These are phyloP conservation scores for Pulveroboletus sp. DNA, from an alignment of 768 basidiomycete species.

Conservation along the genomic window DNA sequence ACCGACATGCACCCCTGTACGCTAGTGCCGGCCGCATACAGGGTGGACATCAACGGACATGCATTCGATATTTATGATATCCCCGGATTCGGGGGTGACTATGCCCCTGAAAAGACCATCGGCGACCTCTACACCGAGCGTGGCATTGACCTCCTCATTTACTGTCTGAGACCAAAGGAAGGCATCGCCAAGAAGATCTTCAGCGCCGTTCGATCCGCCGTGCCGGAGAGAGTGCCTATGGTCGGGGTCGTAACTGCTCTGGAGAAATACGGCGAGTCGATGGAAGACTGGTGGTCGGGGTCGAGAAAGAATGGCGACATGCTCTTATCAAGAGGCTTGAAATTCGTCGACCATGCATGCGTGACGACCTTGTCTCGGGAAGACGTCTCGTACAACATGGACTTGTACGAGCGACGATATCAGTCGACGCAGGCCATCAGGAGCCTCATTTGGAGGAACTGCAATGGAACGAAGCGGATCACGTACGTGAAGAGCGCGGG, in stretches of 20 bases:
- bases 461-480: constrained; percentile 26
- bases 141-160: constrained; percentile 29
- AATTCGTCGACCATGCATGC: constrained; percentile 39
- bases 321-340: constrained; percentile 32
- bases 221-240: constrained; percentile 33
- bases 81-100: constrained; percentile 24
- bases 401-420: constrained; percentile 30
- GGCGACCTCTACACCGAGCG: constrained; percentile 28
- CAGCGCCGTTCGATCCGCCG: constrained; percentile 24
- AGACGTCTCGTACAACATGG: constrained; percentile 31
- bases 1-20: constrained; percentile 31
- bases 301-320: constrained; percentile 28
- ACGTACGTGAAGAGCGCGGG: constrained; percentile 29
- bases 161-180: constrained; percentile 27
- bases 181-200: constrained; percentile 26
- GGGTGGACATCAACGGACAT: constrained; percentile 28
- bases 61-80: constrained; percentile 30
- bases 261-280: constrained; percentile 30
- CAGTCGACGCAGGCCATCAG: constrained; percentile 22
- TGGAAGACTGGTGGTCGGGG: constrained; percentile 34
- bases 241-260: constrained; percentile 36
- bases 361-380: constrained; percentile 35
- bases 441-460: constrained; percentile 28
- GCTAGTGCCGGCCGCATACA: constrained; percentile 18
- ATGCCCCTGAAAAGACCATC: constrained; percentile 22